Evolutionary conservation across 2,329 filamentous ascomycete species (phyloP).

Genomic region (Coccinonectria pachysandricola): DNA sequence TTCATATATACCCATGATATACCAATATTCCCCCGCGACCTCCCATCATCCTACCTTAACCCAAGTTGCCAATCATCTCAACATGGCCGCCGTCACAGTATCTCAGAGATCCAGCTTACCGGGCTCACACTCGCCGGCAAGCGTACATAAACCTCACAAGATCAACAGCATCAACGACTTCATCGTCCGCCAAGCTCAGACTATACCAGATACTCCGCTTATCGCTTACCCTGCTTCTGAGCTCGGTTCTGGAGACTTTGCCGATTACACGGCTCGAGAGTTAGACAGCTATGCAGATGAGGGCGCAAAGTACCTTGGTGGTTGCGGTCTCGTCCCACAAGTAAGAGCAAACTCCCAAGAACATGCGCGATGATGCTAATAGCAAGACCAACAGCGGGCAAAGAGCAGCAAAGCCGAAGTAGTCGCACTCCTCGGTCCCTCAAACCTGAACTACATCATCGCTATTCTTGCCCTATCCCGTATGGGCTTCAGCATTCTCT

Average conservation of each 20-base stretch:
- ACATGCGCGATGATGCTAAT: no score
- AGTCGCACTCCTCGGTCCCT: slow-evolving; percentile 35
- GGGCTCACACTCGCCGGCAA: no score
- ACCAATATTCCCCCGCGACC: no score
- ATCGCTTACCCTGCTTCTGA: slow-evolving; percentile 14
- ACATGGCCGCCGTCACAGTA: no score
- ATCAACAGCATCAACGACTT: slow-evolving; percentile 15
- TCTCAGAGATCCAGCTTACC: no score
- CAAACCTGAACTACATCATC: slow-evolving; percentile 42
- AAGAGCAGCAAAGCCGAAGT: slow-evolving; percentile 16
- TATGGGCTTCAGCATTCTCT: slow-evolving; percentile 36
- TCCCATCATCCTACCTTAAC: no score
- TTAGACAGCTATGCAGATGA: not conserved
- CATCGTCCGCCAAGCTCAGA: slow-evolving; percentile 10
- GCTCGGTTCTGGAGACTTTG: slow-evolving; percentile 11
- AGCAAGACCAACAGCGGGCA: no score
- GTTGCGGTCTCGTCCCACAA: slow-evolving; percentile 5
- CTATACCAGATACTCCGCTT: slow-evolving; percentile 13
- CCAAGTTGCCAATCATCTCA: no score
- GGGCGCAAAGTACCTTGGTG: not conserved
- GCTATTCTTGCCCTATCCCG: slow-evolving; percentile 41
- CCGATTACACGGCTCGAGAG: not conserved
- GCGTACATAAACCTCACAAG: slow-evolving; percentile 2
- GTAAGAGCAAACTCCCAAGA: no score
- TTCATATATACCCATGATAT: no score